These are phyloP conservation scores for Poronia punctata DNA, from an alignment of 495 filamentous ascomycete species.

Conservation along the genomic window DNA sequence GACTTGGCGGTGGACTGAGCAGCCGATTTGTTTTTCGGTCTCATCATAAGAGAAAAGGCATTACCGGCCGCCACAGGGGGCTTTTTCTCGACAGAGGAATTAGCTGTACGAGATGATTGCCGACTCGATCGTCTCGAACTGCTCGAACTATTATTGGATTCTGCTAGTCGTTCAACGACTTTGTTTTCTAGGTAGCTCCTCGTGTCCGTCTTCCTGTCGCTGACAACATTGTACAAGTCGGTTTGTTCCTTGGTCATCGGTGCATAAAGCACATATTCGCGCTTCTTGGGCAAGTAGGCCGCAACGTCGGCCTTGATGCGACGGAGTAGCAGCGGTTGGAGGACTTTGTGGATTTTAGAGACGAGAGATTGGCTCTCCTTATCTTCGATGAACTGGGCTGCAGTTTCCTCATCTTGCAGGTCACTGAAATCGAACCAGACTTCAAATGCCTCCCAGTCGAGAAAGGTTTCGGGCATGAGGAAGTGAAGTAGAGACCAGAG, in stretches of 20 bases:
- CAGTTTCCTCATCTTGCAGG: conserved; percentile 64
- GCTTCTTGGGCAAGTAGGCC: conserved; percentile 81
- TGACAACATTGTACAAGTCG: conserved; percentile 82
- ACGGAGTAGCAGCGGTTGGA: conserved; percentile 85
- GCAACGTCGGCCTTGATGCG: conserved; percentile 92
- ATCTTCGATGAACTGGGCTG: conserved; percentile 64
- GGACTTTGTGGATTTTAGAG: conserved; percentile 79
- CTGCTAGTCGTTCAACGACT: conserved; percentile 61
- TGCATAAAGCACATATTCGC: conserved; percentile 91
- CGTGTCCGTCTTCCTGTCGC: conserved; percentile 62
- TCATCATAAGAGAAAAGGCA: conserved; percentile 43
- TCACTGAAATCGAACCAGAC: conserved; percentile 95
- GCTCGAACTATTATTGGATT: conserved; percentile 28
- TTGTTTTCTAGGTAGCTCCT: conserved; percentile 78
- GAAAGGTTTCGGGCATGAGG: conserved; percentile 84
- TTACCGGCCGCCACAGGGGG: conserved; percentile 24
- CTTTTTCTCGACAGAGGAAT: conserved; percentile 11
- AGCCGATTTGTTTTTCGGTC: conserved; percentile 25
- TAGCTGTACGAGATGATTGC: conserved; percentile 31
- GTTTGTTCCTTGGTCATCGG: conserved; percentile 82
- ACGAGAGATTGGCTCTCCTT: conserved; percentile 78
- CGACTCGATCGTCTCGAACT: conserved; percentile 29
- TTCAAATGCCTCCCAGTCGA: conserved; percentile 82
- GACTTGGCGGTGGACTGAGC: conserved; percentile 16
- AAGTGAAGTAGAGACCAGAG: conserved; percentile 95